These are phyloP conservation scores for Plantago lanceolata DNA, from an alignment of 305 asterid species.

Conservation along the genomic window DNA sequence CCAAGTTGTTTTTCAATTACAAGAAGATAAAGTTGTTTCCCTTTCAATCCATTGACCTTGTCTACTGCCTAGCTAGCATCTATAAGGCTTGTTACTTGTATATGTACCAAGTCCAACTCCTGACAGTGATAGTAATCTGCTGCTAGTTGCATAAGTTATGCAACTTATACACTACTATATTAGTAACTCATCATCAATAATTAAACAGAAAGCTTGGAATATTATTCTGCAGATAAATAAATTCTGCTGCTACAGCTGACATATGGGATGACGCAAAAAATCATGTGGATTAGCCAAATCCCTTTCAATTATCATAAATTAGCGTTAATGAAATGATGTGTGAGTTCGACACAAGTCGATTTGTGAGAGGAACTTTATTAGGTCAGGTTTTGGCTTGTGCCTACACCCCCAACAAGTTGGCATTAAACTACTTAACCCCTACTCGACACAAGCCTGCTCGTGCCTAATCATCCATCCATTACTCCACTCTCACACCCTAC, in stretches of 20 bases:
- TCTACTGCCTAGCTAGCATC: no score
- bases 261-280: neutral
- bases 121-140: slow-evolving; percentile 1
- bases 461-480: slow-evolving; percentile 4
- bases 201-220: slow-evolving; percentile 5
- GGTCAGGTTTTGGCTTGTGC: slow-evolving; percentile 14
- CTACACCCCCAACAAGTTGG: neutral
- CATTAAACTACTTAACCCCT: neutral
- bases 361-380: slow-evolving; percentile 10
- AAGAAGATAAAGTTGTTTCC: neutral
- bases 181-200: no score
- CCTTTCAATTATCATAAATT: neutral
- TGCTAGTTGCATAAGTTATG: no score
- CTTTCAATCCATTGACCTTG: slow-evolving; percentile 17
- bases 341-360: slow-evolving; percentile 14
- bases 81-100: neutral
- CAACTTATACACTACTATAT: no score
- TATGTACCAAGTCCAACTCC: neutral
- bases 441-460: slow-evolving; percentile 22
- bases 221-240: neutral
- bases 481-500: no score
- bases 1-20: no score
- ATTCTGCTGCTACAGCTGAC: neutral
- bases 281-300: slow-evolving; percentile 1
- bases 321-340: neutral